These are phyloP conservation scores for Xylaria bambusicola DNA, from an alignment of 495 filamentous ascomycete genomes.

Conservation along the genomic window DNA sequence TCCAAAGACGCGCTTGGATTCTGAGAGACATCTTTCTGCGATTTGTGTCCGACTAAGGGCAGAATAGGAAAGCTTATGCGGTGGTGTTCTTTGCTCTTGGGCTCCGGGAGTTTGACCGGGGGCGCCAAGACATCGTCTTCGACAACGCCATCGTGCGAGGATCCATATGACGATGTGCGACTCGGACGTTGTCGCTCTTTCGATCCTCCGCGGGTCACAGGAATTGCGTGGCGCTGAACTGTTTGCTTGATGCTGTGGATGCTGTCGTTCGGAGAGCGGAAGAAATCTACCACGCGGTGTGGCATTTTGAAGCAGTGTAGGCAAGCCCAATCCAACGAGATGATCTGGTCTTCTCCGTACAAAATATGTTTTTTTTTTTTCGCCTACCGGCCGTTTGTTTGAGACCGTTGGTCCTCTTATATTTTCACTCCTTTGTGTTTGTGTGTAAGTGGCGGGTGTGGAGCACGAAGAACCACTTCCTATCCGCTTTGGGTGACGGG, in stretches of 20 bases:
- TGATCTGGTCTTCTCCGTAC: too few species aligned
- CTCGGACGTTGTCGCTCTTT: slow-evolving; percentile 27
- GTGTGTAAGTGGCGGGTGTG: background rate
- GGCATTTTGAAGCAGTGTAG: slow-evolving; percentile 42
- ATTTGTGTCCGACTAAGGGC: slow-evolving; percentile 45
- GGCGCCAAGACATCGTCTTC: slow-evolving; percentile 31
- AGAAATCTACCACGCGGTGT: slow-evolving; percentile 52
- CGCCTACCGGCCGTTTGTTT: too few species aligned
- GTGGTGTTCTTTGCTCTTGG: slow-evolving; percentile 37
- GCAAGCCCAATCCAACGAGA: too few species aligned
- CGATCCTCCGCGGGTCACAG: slow-evolving; percentile 25
- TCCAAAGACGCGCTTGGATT: slow-evolving; percentile 59
- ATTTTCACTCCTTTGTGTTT: background rate
- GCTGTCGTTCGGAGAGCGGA: slow-evolving; percentile 43
- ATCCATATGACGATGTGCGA: slow-evolving; percentile 37
- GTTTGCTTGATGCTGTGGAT: slow-evolving; percentile 37
- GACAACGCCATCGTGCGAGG: slow-evolving; percentile 35
- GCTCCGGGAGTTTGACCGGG: slow-evolving; percentile 32
- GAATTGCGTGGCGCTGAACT: slow-evolving; percentile 30
- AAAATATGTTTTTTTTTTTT: too few species aligned
- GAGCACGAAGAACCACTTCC: too few species aligned
- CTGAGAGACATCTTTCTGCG: slow-evolving; percentile 44
- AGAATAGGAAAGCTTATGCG: slow-evolving; percentile 50
- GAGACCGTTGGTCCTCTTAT: too few species aligned
- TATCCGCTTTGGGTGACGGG: background rate